Base-by-base conservation (phyloP, 805 yeast species). In the Ogataea populi-albae region DNA sequence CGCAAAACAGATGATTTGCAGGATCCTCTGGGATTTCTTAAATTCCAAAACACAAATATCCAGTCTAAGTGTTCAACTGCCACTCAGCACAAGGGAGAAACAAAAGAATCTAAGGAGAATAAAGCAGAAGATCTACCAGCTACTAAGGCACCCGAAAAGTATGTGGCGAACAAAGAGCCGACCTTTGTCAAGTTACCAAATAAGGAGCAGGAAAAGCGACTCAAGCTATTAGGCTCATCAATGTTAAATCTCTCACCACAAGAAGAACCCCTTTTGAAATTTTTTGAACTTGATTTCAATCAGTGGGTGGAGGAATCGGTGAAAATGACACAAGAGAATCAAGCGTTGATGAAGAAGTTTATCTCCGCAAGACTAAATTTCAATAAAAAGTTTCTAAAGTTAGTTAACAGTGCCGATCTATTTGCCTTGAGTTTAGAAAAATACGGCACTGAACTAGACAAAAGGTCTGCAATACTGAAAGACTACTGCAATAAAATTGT, bases 401-500 rank as follows among this genome's bases (percentile, higher is more conserved):
- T 55, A 6, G 30, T 50, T 12, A 38, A 44, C 9, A 43, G 43
- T 17, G 30, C 52, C 3, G 52, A 55, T 28, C 24, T 39, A 14
- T 46, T 46, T 41, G 51, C 52, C 11, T 22, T 36, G 10, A 35
- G 41, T 16, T 30, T 54, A 15, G 50, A 49, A n/a, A 46, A 44
- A 5, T 41, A 42, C 23, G 52, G 52, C 23, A 52, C 57, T 11
- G 54, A 59, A 10, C 55, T 73, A 17, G 62, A 68, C n/a, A 47
- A 55, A 1, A 40, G 64, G 9, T 61, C 71, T 9, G 65, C 67
- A 38, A 62, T 61, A 35, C 55, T 73, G 17, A 68, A 64, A 38
- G 59, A 54, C n/a, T 52, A 70, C 21, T 75, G 75, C 10, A 59
- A 57, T 28, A 72, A 68, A 50, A 69, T 45, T 49, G 57, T 47